Conservation (phyloP, 352 stramenopile species). For the Globisporangium splendens region DNA sequence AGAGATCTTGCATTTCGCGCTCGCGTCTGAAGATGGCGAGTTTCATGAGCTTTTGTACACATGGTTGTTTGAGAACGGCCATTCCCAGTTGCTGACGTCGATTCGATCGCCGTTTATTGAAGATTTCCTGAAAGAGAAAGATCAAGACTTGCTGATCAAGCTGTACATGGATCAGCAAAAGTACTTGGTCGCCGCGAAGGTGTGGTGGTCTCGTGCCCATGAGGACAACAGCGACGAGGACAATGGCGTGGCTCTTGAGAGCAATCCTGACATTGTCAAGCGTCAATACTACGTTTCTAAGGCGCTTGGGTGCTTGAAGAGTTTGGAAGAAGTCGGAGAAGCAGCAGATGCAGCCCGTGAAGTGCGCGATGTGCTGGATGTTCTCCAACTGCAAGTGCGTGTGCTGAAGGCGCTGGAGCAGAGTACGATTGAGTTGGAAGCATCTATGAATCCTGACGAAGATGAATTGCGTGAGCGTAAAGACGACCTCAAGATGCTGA, state of each 20-base stretch:
- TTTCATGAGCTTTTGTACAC: conserved; percentile 81
- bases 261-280: conserved; percentile 75
- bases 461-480: conserved; percentile 50
- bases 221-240: conserved; percentile 48
- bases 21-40: conserved; percentile 66
- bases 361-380: conserved; percentile 79
- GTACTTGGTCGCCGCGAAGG: conserved; percentile 78
- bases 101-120: conserved; percentile 78
- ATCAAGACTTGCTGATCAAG: conserved; percentile 83
- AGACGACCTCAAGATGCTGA: conserved; percentile 62
- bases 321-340: conserved; percentile 67
- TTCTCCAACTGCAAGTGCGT: conserved; percentile 79
- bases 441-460: conserved; percentile 28
- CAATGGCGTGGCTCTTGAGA: conserved; percentile 40
- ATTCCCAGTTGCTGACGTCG: conserved; percentile 50
- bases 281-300: conserved; percentile 84
- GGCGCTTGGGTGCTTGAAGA: conserved; percentile 71
- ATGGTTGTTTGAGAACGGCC: conserved; percentile 78
- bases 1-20: conserved; percentile 70
- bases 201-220: conserved; percentile 78
- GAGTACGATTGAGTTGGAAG: conserved; percentile 60
- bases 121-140: conserved; percentile 78
- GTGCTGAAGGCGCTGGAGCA: conserved; percentile 77
- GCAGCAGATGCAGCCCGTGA: conserved; percentile 68
- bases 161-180: conserved; percentile 87